phyloP scores from a whole-genome alignment of 805 yeast species.

The Starmerella vaccinii region DNA sequence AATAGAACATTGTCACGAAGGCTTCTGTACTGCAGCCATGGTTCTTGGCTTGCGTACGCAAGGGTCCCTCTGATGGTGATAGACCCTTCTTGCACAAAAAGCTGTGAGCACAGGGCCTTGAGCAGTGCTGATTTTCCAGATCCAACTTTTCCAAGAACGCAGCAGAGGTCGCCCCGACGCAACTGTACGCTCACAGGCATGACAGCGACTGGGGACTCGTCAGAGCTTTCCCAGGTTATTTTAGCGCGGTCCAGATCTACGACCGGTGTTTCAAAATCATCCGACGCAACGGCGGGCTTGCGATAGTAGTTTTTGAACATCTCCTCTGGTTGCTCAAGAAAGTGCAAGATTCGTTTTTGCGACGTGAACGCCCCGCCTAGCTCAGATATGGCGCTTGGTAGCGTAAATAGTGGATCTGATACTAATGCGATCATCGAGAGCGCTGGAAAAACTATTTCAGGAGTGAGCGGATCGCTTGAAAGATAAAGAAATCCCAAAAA shows the following conservation, averaged over 20 bases:
- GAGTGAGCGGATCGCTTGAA: constrained; percentile 57
- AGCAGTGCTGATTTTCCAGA: constrained; percentile 78
- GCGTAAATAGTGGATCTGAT: constrained; percentile 20
- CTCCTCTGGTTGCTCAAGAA: constrained; percentile 20
- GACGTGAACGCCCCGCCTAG: constrained; percentile 18
- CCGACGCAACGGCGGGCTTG: neutral
- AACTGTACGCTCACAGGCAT: constrained; percentile 53
- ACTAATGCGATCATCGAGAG: constrained; percentile 54
- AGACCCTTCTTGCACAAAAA: constrained; percentile 58
- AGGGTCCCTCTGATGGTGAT: constrained; percentile 57
- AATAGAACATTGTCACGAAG: constrained; percentile 68
- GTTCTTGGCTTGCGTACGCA: constrained; percentile 78
- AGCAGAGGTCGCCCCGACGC: constrained; percentile 65
- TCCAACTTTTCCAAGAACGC: constrained; percentile 86
- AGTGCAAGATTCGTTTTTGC: constrained; percentile 19
- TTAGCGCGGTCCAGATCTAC: constrained; percentile 11
- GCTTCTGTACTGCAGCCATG: constrained; percentile 90
- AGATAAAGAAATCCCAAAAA: constrained; percentile 65
- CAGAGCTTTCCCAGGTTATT: constrained; percentile 15
- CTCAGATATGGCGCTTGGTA: constrained; percentile 17
- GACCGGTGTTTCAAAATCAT: constrained; percentile 5
- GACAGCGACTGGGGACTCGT: constrained; percentile 38
- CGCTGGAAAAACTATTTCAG: constrained; percentile 72
- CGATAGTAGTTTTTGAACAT: constrained; percentile 8
- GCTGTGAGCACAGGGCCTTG: constrained; percentile 68